phyloP scores from a whole-genome alignment of 225 moss, liverwort and hornwort genomes.

The Pseudisothecium myosuroides region DNA sequence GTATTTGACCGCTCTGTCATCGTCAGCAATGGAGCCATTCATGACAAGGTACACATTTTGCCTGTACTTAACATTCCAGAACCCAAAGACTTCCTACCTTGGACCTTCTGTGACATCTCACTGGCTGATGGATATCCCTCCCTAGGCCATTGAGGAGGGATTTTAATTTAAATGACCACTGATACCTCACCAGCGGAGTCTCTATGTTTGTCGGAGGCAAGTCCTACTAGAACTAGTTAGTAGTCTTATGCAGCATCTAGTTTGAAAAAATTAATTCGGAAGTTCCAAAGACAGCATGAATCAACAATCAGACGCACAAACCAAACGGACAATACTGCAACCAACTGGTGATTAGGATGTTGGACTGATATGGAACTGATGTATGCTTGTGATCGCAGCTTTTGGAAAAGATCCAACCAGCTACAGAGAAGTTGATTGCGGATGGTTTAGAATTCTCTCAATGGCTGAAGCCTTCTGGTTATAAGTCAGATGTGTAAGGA shows the following conservation, averaged over 20 bases:
- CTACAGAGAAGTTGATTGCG: conserved; percentile 63
- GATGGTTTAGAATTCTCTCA: conserved; percentile 85
- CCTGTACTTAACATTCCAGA: background rate
- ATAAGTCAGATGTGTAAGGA: conserved; percentile 45
- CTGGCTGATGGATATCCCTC: background rate
- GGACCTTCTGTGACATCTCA: background rate
- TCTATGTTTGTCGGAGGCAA: background rate
- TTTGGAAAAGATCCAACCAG: conserved; percentile 67
- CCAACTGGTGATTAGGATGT: background rate
- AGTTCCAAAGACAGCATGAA: background rate
- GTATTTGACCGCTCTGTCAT: conserved; percentile 87
- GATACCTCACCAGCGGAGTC: background rate
- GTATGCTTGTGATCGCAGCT: conserved; percentile 43
- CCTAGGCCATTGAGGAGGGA: background rate
- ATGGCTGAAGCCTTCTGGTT: conserved; percentile 85
- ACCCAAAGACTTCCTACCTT: background rate
- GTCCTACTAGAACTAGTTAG: background rate
- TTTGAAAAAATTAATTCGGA: background rate
- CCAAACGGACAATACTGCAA: background rate
- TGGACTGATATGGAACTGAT: background rate
- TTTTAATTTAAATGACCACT: background rate
- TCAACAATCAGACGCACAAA: background rate
- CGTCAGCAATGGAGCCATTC: conserved; percentile 76
- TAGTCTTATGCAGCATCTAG: background rate
- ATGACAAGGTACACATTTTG: conserved; percentile 46